Evolutionary conservation across 495 filamentous ascomycete species (phyloP).

Genomic region (Physcia stellaris): DNA sequence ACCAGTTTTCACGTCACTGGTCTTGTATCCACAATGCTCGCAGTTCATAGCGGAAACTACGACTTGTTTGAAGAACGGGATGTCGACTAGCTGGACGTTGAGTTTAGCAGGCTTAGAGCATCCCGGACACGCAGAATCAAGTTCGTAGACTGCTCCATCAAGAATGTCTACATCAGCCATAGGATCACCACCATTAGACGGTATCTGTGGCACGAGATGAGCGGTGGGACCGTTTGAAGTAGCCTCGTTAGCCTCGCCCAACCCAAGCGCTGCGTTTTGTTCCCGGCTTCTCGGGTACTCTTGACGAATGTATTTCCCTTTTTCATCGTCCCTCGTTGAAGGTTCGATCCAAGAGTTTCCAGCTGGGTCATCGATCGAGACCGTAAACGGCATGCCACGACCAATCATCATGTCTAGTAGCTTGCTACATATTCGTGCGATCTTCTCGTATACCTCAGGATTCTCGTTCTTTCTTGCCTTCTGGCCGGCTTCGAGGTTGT

Average conservation of each 20-base stretch:
- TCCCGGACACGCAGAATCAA: slow-evolving; percentile 82
- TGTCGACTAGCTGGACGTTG: slow-evolving; percentile 92
- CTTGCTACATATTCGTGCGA: slow-evolving; percentile 56
- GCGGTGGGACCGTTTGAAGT: background rate
- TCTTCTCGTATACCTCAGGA: slow-evolving; percentile 62
- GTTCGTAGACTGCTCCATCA: slow-evolving; percentile 76
- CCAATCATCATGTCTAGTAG: slow-evolving; percentile 60
- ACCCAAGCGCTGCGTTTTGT: slow-evolving; percentile 72
- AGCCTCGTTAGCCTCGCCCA: slow-evolving; percentile 19
- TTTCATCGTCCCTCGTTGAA: slow-evolving; percentile 51
- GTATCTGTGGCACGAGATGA: slow-evolving; percentile 3
- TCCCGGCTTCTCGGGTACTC: slow-evolving; percentile 71
- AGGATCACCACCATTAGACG: slow-evolving; percentile 16
- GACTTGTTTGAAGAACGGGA: slow-evolving; percentile 93
- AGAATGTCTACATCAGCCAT: slow-evolving; percentile 62
- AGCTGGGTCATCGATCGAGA: slow-evolving; percentile 76
- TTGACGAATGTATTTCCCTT: slow-evolving; percentile 59
- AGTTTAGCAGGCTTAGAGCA: slow-evolving; percentile 71
- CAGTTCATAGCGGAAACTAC: slow-evolving; percentile 82
- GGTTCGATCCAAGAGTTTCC: slow-evolving; percentile 98
- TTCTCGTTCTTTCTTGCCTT: slow-evolving; percentile 51
- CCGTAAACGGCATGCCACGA: slow-evolving; percentile 69
- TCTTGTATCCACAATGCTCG: slow-evolving; percentile 81
- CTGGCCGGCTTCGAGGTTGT: slow-evolving; percentile 66
- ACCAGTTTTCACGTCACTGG: slow-evolving; percentile 92